A percentile compares a stretch with the other conserved stretches of the same genome.
phyloP scores from a whole-genome alignment of 2,329 filamentous ascomycete genomes.

The Polychaeton citri region DNA sequence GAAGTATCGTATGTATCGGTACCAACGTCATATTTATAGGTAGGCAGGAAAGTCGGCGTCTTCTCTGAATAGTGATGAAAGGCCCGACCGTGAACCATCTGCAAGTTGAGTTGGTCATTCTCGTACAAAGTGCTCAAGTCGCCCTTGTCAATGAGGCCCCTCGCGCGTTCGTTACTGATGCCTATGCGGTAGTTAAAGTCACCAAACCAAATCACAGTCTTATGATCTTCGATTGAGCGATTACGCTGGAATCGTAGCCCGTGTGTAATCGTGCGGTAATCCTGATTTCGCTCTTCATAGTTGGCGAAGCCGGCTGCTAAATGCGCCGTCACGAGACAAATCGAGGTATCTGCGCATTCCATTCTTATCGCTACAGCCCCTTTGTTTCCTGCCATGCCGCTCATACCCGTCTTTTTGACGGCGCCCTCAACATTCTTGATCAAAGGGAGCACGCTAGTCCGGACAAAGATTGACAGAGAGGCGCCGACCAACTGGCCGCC shows the following conservation, averaged over 20 bases:
- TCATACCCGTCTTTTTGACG: conserved; percentile 90
- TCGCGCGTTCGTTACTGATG: conserved; percentile 62
- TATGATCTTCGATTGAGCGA: conserved; percentile 80
- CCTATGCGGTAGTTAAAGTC: conserved; percentile 99
- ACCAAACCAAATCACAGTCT: conserved; percentile 83
- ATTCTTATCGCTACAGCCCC: conserved; percentile 92
- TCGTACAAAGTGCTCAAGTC: conserved; percentile 74
- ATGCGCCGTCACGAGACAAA: conserved; percentile 95
- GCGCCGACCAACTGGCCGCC: conserved; percentile 92
- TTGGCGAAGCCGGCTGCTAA: conserved; percentile 91
- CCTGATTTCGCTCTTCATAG: conserved; percentile 87
- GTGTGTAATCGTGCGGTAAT: conserved; percentile 78
- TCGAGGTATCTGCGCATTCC: conserved; percentile 80
- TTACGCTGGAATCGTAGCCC: conserved; percentile 87
- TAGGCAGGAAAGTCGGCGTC: conserved; percentile 76
- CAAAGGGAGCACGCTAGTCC: conserved; percentile 56
- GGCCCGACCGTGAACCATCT: conserved; percentile 84
- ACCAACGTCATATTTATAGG: conserved; percentile 89
- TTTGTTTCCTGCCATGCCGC: conserved; percentile 95
- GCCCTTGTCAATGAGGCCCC: conserved; percentile 55
- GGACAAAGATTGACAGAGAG: conserved; percentile 83
- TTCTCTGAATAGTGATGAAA: conserved; percentile 91
- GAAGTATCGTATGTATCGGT: conserved; percentile 86
- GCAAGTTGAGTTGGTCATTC: conserved; percentile 88
- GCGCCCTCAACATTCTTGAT: conserved; percentile 97